Conservation (phyloP, 352 stramenopile genomes). For the Phytopythium helicoides region DNA sequence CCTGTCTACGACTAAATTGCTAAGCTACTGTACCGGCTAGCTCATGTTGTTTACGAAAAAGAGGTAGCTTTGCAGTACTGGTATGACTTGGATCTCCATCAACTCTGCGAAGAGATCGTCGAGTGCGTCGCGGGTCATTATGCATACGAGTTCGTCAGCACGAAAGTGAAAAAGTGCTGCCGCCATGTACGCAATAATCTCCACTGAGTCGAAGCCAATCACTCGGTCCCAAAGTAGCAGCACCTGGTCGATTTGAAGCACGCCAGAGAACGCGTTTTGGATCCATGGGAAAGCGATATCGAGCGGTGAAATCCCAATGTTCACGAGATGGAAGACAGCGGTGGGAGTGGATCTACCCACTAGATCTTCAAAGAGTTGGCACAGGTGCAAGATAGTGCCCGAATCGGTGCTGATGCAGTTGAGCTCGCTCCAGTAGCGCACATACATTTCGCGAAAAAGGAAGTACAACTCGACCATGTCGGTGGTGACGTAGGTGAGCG, state of each 20-base stretch:
- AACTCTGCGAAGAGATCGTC: conserved; percentile 67
- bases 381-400: conserved; percentile 63
- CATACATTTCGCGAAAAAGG: conserved; percentile 78
- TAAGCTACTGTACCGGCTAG: background rate
- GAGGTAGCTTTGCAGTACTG: conserved; percentile 73
- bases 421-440: conserved; percentile 76
- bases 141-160: conserved; percentile 41
- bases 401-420: conserved; percentile 54
- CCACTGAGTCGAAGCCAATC: conserved; percentile 64
- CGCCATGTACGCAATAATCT: conserved; percentile 66
- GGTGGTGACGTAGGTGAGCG: conserved; percentile 69
- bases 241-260: conserved; percentile 72
- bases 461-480: conserved; percentile 66
- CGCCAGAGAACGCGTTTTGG: conserved; percentile 70
- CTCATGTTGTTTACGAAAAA: conserved; percentile 27
- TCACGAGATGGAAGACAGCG: conserved; percentile 60
- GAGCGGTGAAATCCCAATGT: conserved; percentile 53
- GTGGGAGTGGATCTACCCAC: conserved; percentile 42
- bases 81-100: conserved; percentile 66
- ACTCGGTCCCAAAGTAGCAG: conserved; percentile 79
- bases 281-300: conserved; percentile 82
- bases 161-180: conserved; percentile 74
- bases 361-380: conserved; percentile 75
- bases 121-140: conserved; percentile 46
- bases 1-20: conserved; percentile 15